A percentile compares a stretch with the other conserved stretches of the same genome.
Conservation (phyloP, 768 basidiomycete genomes). For the Cystofilobasidium capitatum region DNA sequence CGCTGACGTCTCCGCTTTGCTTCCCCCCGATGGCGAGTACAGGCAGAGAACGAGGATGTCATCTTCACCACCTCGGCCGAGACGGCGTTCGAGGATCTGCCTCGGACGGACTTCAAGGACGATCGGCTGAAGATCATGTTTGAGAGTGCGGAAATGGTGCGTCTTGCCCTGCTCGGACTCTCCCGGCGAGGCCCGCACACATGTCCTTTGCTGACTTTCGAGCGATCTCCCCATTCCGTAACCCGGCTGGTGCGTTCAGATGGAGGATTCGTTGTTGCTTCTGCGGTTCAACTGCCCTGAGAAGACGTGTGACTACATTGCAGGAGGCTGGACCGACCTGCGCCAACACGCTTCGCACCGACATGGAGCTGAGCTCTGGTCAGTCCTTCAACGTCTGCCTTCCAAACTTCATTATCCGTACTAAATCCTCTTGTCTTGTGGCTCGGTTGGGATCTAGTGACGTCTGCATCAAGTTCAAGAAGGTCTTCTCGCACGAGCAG, state of each 20-base stretch:
- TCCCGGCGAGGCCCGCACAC: neutral
- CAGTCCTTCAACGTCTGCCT: constrained; percentile 33
- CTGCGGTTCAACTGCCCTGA: constrained; percentile 93
- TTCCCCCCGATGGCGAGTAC: neutral
- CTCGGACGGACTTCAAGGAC: constrained; percentile 36
- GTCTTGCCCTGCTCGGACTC: constrained; percentile 7
- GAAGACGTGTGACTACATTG: constrained; percentile 68
- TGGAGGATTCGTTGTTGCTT: constrained; percentile 84
- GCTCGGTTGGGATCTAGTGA: constrained; percentile 47
- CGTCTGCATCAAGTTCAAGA: constrained; percentile 77
- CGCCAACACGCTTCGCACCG: constrained; percentile 67
- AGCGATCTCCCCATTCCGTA: neutral
- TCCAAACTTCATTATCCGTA: neutral
- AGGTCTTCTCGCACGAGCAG: constrained; percentile 93
- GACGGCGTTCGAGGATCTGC: constrained; percentile 52
- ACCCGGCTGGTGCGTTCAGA: constrained; percentile 39
- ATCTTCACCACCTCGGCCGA: constrained; percentile 65
- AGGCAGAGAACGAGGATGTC: constrained; percentile 43
- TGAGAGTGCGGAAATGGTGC: constrained; percentile 60
- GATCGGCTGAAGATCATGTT: constrained; percentile 61
- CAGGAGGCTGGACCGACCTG: constrained; percentile 78
- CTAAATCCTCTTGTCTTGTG: neutral
- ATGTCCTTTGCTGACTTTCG: neutral
- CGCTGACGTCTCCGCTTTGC: constrained; percentile 51
- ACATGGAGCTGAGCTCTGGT: constrained; percentile 79